Conservation (phyloP, 352 stramenopile species). For the Phytophthora sojae region DNA sequence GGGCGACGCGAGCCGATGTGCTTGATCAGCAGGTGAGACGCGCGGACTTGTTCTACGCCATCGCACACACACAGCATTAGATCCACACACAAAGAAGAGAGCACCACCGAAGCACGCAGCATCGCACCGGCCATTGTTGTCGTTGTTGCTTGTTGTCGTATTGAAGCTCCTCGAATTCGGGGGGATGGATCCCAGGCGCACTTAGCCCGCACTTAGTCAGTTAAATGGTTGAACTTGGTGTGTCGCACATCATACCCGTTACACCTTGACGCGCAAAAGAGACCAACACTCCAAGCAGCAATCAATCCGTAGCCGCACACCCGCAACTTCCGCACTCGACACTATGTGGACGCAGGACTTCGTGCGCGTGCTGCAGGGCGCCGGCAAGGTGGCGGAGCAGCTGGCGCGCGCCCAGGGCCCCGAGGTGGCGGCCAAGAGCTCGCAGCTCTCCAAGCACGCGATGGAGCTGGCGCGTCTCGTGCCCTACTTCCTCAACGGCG, state of each 20-base stretch:
- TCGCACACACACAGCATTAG: neutral
- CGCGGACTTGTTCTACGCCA: constrained; percentile 72
- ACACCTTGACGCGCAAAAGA: neutral
- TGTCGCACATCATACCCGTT: constrained; percentile 12
- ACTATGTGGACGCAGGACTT: constrained; percentile 82
- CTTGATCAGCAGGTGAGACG: constrained; percentile 96
- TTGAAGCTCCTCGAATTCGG: constrained; percentile 5
- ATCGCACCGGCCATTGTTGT: constrained; percentile 40
- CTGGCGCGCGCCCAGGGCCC: constrained; percentile 47
- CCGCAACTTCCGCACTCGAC: neutral
- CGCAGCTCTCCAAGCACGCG: constrained; percentile 51
- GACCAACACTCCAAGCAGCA: constrained; percentile 25
- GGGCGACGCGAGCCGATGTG: constrained; percentile 91
- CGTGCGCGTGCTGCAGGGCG: constrained; percentile 72
- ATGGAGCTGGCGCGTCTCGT: constrained; percentile 55
- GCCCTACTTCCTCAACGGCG: constrained; percentile 51
- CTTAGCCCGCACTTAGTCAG: neutral
- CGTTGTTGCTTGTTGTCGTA: constrained; percentile 8
- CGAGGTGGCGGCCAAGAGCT: constrained; percentile 34
- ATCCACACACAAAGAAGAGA: neutral
- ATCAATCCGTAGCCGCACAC: constrained; percentile 12
- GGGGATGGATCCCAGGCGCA: neutral
- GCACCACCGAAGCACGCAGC: neutral
- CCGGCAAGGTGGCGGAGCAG: constrained; percentile 70
- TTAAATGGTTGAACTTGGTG: neutral